Base-by-base conservation (phyloP, 1,139 yeast genomes). In the Saccharomycopsis hybrid region DNA sequence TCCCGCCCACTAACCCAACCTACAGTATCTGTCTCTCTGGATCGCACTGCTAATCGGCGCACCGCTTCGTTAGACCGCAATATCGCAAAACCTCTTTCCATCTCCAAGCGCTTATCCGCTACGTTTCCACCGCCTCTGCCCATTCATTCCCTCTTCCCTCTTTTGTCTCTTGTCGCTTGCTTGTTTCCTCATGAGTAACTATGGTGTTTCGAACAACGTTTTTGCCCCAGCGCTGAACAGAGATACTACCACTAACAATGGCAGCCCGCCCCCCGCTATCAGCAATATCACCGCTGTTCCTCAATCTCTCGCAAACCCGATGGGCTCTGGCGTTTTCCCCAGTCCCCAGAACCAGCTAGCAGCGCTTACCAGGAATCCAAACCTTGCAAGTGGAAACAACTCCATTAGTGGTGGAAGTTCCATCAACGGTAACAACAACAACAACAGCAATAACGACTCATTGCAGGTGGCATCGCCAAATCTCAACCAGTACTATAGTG, bases 381-480 rank as follows among this genome's bases (percentile, higher is more conserved):
- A 18, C 18, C 18, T 18, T 18, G 18, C 18, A 18, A 18, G 18
- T 18, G 18, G 18, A 18, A 18, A 18, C 18, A 18, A 18, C 18
- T 18, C 18, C 18, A 18, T 18, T 18, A 18, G 18, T 18, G 18
- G 18, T 18, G 18, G 24, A n/a, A 8, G 24, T 8, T 24, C 39
- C 18, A 36, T 9, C 39, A 36, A 5, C 24, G 35, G 24, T 11
- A 36, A 9, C 39, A n/a, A 5, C 39, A 36, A n/a, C 39, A 11
- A 11, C 7, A 13, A 9, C 18, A 5, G 7, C 13, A 24, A 24
- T 8, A 13, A 36, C 24, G 39, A 36, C 24, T 5, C 18, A 9
- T n/a, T 43, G 5, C 46, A 43, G 25, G 33, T 43, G 25, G 24
- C 33, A 4, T 35, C 46, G 5, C 46, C 46, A n/a, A 43, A 18